Evolutionary conservation across 2,329 filamentous ascomycete species (phyloP), one percentile per base, ranked within the genome.

Genomic region (Microsporum canis): DNA sequence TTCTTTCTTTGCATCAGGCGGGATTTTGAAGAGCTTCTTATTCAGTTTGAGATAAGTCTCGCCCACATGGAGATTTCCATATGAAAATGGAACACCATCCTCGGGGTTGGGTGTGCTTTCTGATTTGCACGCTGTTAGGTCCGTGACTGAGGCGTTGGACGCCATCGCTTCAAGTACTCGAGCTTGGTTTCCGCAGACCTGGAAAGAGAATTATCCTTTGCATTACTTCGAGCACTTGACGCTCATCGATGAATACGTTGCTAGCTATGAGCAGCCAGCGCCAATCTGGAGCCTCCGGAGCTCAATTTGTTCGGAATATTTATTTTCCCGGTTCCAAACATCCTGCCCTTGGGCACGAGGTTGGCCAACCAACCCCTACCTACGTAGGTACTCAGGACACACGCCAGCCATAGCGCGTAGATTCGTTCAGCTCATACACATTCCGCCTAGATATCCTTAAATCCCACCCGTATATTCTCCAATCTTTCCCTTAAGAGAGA

Each of bases 201-300:
- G 45, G 47, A 57, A 60, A 60, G 59, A 60, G 59, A 60, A 60
- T 60, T 56, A 60, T 60, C 43, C 34, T 36, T 60, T 36, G 45
- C 59, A 60, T 60, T 14, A 7, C 55, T 57, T 60, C 39, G 55
- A 60, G 34, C 47, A 60, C 55, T 60, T 60, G 58, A 60, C n/a
- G 41, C 43, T 43, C 58, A 60, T 60, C 58, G 17, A 23, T 23
- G 17, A 23, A 23, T 23, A 23, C 17, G 17, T 23, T 23, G 17
- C 17, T 23, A 23, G 17, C 17, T 23, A 5, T 36, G 34, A 36
- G 10, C 34, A 36, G 10, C 34, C 34, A 10, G 34, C 34, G 34
- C 34, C 1, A 23, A 23, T 23, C 17, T 23, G 17, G 17, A 23
- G 17, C 17, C 17, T 23, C 17, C 17, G 17, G 17, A 23, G 17